Conservation (phyloP, 2,329 filamentous ascomycete species). For the Colletotrichum melonis region DNA sequence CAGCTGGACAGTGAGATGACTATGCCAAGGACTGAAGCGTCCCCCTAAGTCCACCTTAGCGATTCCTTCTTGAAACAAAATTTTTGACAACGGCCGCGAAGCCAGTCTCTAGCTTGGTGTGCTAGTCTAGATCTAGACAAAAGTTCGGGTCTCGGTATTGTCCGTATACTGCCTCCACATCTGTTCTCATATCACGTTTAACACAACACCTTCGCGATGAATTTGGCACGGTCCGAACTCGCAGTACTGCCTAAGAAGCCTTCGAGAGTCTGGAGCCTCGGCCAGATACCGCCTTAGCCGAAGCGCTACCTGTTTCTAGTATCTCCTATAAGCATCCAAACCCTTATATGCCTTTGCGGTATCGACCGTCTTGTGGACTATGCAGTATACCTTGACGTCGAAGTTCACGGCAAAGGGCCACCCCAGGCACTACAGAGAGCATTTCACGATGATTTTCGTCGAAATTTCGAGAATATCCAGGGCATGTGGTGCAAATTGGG, state of each 20-base stretch:
- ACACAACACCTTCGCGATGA: background rate
- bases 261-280: background rate
- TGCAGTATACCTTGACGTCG: background rate
- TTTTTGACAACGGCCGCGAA: background rate
- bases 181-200: background rate
- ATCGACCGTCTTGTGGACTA: background rate
- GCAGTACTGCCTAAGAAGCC: background rate
- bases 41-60: background rate
- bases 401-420: background rate
- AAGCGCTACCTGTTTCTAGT: too few species aligned
- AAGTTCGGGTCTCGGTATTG: conserved; percentile 9
- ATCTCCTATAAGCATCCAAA: background rate
- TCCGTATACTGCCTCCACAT: background rate
- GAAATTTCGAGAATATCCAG: background rate
- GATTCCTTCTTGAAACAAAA: background rate
- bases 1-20: conserved; percentile 6
- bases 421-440: background rate
- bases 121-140: conserved; percentile 4
- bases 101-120: background rate
- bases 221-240: background rate
- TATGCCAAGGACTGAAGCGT: conserved; percentile 9
- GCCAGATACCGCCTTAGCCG: background rate
- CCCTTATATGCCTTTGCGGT: background rate
- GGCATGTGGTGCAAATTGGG: conserved; percentile 26
- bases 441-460: background rate